A percentile compares a stretch with the other conserved stretches of the same genome.
phyloP scores from a whole-genome alignment of 768 basidiomycete genomes.

The Chlorophyllum brunneum region DNA sequence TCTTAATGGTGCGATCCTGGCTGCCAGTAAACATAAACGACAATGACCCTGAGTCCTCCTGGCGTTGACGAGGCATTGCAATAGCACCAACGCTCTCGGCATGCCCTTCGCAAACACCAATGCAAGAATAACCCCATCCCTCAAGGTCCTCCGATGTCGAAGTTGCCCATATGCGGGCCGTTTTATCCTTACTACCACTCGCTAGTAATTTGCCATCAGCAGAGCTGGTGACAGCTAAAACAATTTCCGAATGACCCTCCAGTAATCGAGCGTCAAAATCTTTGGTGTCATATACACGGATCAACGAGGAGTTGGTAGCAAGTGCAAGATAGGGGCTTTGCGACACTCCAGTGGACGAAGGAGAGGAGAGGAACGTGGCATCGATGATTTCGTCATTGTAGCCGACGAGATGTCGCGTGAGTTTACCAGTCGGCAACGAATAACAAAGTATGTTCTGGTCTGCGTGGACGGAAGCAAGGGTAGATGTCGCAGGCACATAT shows the following conservation, averaged over 20 bases:
- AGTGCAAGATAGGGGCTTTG: constrained; percentile 80
- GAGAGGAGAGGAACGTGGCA: constrained; percentile 64
- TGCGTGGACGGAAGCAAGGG: constrained; percentile 81
- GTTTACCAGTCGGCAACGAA: constrained; percentile 60
- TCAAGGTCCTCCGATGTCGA: constrained; percentile 15
- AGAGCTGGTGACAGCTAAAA: constrained; percentile 76
- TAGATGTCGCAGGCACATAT: constrained; percentile 60
- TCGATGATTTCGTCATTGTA: constrained; percentile 99
- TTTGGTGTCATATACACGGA: constrained; percentile 80
- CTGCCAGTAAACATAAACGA: constrained; percentile 91
- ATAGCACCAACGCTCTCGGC: constrained; percentile 91
- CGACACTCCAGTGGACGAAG: constrained; percentile 17
- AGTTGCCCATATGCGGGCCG: constrained; percentile 80
- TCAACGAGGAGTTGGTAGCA: constrained; percentile 96
- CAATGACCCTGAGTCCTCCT: constrained; percentile 26
- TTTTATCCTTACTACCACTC: constrained; percentile 89
- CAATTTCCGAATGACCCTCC: constrained; percentile 87
- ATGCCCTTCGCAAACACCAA: constrained; percentile 90
- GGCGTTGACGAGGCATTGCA: constrained; percentile 63
- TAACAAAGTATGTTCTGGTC: constrained; percentile 97
- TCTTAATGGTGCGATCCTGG: constrained; percentile 96
- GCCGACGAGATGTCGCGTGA: constrained; percentile 84
- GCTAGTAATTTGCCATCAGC: constrained; percentile 69
- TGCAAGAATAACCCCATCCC: constrained; percentile 63
- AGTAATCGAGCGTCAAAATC: constrained; percentile 83